Base-by-base conservation (phyloP, 1,139 yeast species). In the Groenewaldozyma auringiensis region DNA sequence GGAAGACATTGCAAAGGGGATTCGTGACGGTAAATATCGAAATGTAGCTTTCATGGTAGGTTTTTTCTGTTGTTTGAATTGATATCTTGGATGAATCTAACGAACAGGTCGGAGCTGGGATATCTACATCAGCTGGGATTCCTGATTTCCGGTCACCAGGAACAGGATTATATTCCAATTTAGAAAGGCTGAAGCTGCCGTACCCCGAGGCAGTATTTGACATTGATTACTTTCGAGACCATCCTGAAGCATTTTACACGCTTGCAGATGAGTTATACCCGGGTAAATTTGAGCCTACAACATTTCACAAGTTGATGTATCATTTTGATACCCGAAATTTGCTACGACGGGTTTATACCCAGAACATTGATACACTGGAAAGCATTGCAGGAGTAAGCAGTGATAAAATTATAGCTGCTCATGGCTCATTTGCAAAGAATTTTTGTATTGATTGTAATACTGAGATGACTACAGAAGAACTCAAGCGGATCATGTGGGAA, bases 131-230 rank as follows among this genome's bases (percentile, higher is more conserved):
- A 1, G 89, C 95, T 31, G 97, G 97, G 1, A 89, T 89, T 41
- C 98, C 97, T 0, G 97, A 92, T 61, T 92, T 92, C 61, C 71
- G 97, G 53, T 81, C 94, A 17, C 96, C 97, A 0, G 76, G 80
- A 42, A 89, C 97, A 0, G 98, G 98, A 0, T 71, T 89, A 6
- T 89, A 89, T 58, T 78, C 89, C 52, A 89, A 92, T 60, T 68
- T 92, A 47, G 76, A 84, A 38, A 74, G 78, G 51, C 68, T 89
- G 35, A 72, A 85, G 38, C 69, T 89, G 41, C 97, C 97, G 3
- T 88, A 78, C 59, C 94, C 97, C 0, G 98, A 89, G 62, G 96
- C 96, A 0, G 96, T 92, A 1, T 92, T 89, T 63, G 97, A 88
- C 60, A 82, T 89, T 31, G 88, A 81, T 29, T 92, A 78, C 63